These are phyloP conservation scores for Stereum hirsutum DNA, from an alignment of 1,284 basidiomycete genomes.

Conservation along the genomic window DNA sequence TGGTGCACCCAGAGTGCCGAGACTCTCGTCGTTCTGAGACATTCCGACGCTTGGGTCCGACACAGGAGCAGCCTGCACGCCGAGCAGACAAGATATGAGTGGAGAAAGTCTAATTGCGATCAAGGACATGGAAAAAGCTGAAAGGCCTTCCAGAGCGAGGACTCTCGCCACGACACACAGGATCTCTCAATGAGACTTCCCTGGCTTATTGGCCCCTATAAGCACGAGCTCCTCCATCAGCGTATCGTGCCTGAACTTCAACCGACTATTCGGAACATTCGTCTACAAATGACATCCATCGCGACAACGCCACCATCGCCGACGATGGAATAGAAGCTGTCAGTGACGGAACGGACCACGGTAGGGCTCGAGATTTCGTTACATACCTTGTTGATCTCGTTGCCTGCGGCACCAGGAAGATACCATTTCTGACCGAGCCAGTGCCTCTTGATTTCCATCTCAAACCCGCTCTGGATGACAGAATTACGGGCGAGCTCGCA, in stretches of 20 bases:
- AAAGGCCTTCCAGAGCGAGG: no score
- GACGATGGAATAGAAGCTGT: background rate
- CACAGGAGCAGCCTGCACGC: no score
- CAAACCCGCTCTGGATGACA: constrained; percentile 94
- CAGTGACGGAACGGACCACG: background rate
- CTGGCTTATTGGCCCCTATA: constrained; percentile 28
- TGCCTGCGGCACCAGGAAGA: constrained; percentile 79
- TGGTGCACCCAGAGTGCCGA: no score
- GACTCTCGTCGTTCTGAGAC: no score
- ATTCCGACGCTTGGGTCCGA: no score
- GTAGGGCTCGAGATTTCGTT: no score
- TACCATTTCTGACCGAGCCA: constrained; percentile 94
- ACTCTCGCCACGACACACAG: no score
- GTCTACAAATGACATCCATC: constrained; percentile 43
- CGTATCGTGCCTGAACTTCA: constrained; percentile 86
- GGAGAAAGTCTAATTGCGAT: no score
- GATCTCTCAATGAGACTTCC: no score
- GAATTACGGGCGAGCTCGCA: constrained; percentile 94
- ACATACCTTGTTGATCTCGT: constrained; percentile 83
- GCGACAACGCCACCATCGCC: background rate
- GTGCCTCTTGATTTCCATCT: constrained; percentile 97
- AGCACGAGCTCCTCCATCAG: constrained; percentile 80
- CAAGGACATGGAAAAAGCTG: no score
- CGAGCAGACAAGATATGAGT: no score
- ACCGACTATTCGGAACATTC: constrained; percentile 89